Conservation (phyloP, 2,329 filamentous ascomycete species). For the Rhinocladiella mackenziei region DNA sequence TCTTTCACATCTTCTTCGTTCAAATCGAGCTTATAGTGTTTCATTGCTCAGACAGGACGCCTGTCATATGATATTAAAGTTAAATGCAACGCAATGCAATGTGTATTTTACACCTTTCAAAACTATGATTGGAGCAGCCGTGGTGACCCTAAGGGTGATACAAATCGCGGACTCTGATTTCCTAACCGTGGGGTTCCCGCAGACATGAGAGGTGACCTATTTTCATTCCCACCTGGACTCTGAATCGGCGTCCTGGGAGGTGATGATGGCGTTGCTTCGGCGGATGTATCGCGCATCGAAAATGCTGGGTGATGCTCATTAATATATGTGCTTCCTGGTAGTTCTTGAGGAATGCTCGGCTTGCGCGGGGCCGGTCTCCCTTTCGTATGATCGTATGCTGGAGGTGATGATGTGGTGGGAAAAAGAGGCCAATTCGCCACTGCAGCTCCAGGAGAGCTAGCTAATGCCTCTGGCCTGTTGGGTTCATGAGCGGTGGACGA, state of each 20-base stretch:
- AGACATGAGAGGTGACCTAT: constrained; percentile 22
- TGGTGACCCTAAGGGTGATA: constrained; percentile 24
- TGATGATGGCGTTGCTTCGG: constrained; percentile 28
- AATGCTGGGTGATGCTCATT: constrained; percentile 31
- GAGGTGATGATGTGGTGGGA: constrained; percentile 19
- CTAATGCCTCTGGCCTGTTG: constrained; percentile 19
- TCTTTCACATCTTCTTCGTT: too few relatives aligned
- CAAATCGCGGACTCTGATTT: constrained; percentile 20
- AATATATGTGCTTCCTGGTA: constrained; percentile 31
- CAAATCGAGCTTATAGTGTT: too few relatives aligned
- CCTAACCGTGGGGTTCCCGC: constrained; percentile 17
- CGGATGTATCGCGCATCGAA: constrained; percentile 7
- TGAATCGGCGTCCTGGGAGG: constrained; percentile 31
- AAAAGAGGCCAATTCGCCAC: constrained; percentile 17
- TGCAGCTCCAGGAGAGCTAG: constrained; percentile 9
- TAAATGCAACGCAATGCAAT: background rate
- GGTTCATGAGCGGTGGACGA: constrained; percentile 24
- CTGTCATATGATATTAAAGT: too few relatives aligned
- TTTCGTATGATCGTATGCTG: constrained; percentile 23
- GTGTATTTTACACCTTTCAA: background rate
- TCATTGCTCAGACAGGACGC: too few relatives aligned
- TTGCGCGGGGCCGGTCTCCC: constrained; percentile 2
- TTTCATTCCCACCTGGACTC: constrained; percentile 8
- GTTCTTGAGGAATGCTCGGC: constrained; percentile 20
- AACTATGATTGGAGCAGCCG: constrained; percentile 4